Evolutionary conservation across 106 monocot species (phyloP), one percentile per base, ranked within the genome.

Genomic region (Allium fistulosum): DNA sequence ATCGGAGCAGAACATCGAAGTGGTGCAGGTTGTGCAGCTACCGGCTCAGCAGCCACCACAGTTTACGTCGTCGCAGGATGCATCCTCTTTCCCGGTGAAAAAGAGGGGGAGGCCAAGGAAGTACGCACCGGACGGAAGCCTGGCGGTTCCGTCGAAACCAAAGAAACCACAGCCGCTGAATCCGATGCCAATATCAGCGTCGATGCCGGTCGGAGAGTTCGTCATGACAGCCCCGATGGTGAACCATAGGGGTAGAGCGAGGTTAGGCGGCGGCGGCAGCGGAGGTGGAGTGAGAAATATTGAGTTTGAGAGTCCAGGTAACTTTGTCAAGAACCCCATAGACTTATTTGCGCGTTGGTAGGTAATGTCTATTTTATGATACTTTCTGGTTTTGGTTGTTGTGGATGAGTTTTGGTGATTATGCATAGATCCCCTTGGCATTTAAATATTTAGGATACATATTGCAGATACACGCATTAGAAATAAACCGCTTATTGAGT

Each of bases 61-160:
- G 11, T 7, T 66, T 22, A 26, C 55, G 71, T 46, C 49, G 61
- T 45, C 46, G 62, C 47, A 10, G 22, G 59, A 52, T 62, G 62
- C 49, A 66, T 13, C 4, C 11, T 51, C 27, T 61, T 11, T 71
- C 37, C 37, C 37, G 72, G 83, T 71, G 79, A 90, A 81, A 81
- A 90, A 83, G 83, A 70, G 86, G n/a, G 90, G 90, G 48, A 67
- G 90, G 79, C 90, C 90, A 58, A 90, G 86, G 80, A 90, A 90
- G 90, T 90, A 90, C 79, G 86, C 59, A 27, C 86, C 85, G 46
- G 90, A 90, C 15, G 90, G 90, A 58, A 90, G 81, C 69, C 12
- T 79, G 71, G 61, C 78, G 65, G 55, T 67, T 73, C 80, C 86
- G 60, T 67, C 83, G 72, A 85, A 68, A 22, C 80, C 78, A 48